A percentile compares a stretch with the other conserved stretches of the same genome.
Evolutionary conservation across 2,329 filamentous ascomycete species (phyloP).

Genomic region (Colletotrichum endophyticum): DNA sequence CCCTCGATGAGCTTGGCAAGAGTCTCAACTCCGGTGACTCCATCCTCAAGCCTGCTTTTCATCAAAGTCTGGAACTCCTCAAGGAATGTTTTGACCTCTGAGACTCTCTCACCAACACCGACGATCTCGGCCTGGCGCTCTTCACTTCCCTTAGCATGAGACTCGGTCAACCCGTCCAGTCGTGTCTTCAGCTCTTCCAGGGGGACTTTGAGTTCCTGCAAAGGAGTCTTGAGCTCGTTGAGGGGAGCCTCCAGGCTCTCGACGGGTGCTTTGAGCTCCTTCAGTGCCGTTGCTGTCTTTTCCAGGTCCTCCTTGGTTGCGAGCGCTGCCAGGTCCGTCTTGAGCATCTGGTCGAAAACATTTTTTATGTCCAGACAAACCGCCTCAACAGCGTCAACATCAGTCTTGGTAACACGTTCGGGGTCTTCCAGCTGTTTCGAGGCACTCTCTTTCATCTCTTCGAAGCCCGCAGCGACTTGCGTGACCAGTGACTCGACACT

Average conservation of each 20-base stretch:
- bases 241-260: slow-evolving; percentile 2
- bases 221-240: slow-evolving; percentile 16
- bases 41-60: slow-evolving; percentile 77
- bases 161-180: slow-evolving; percentile 70
- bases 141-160: slow-evolving; percentile 80
- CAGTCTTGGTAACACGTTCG: slow-evolving; percentile 77
- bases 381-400: slow-evolving; percentile 81
- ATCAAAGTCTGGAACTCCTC: slow-evolving; percentile 80
- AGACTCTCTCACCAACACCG: slow-evolving; percentile 77
- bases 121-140: slow-evolving; percentile 85
- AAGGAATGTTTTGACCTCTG: slow-evolving; percentile 78
- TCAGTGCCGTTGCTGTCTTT: slow-evolving; percentile 70
- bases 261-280: slow-evolving; percentile 7
- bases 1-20: slow-evolving; percentile 73
- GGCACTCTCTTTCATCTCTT: slow-evolving; percentile 71
- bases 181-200: slow-evolving; percentile 62
- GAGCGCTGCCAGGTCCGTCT: slow-evolving; percentile 72
- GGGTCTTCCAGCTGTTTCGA: slow-evolving; percentile 59
- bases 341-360: slow-evolving; percentile 74
- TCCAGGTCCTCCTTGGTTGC: slow-evolving; percentile 80
- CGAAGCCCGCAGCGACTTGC: slow-evolving; percentile 76
- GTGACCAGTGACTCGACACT: slow-evolving; percentile 79
- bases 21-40: slow-evolving; percentile 73
- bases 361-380: slow-evolving; percentile 86
- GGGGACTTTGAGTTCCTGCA: slow-evolving; percentile 70